Evolutionary conservation across 257 asterid species (phyloP), one percentile per base, ranked within the genome.

Genomic region (Leonotis leonurus): DNA sequence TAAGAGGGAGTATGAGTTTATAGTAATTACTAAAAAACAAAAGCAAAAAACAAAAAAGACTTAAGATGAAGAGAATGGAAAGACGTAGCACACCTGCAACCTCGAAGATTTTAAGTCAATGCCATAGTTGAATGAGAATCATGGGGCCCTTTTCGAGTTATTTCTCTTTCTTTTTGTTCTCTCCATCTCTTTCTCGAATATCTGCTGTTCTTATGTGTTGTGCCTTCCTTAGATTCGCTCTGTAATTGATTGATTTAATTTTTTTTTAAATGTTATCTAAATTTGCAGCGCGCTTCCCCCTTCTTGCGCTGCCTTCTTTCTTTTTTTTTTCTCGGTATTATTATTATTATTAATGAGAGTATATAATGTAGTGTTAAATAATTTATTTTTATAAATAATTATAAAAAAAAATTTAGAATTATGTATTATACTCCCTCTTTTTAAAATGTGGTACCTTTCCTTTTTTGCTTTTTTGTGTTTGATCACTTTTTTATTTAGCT

Each of bases 151-250:
- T 69, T 52, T 49, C 64, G 13, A 33, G 45, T 33, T 17, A 1
- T 17, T 17, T 30, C 9, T 1, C 16, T 0, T 29, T 16, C 16
- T 30, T 30, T 16, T 2, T 30, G 4, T 17, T 53, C 29, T 0
- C 0, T 13, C 10, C 8, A 1, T 32, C 37, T 26, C 3, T 20
- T 17, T 29, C 26, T 14, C 25, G 37, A 36, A 70, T 64, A 77
- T 73, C 70, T 71, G 51, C 70, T 58, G 37, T 55, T 57, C 35
- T 37, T 57, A 22, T 57, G 59, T 30, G 49, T 55, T 73, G 70
- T 76, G 41, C 80, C 72, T 60, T 56, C 9, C 5, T n/a, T 1
- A 57, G 80, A 76, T 79, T 72, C 85, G 61, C 21, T 7, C 33
- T 13, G 12, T 7, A 27, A 25, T 3, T 39, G 17, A 32, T 33